A percentile compares a stretch with the other conserved stretches of the same genome.
These are phyloP conservation scores for Barnettozyma sucrosica DNA, from an alignment of 805 yeast genomes.

Conservation along the genomic window DNA sequence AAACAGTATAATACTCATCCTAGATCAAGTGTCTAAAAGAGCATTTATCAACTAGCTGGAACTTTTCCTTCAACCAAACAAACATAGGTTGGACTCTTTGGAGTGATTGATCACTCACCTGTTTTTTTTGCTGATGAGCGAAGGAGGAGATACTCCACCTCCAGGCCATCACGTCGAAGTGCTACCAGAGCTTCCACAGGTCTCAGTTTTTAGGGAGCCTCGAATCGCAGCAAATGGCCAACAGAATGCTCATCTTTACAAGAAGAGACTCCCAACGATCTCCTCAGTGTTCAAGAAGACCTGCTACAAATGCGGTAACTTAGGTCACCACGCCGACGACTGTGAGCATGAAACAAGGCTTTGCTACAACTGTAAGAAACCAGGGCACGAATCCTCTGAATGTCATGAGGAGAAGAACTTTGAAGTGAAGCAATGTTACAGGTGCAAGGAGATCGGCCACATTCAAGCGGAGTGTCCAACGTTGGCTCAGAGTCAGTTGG, in stretches of 20 bases:
- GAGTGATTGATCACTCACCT: neutral
- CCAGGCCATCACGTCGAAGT: neutral
- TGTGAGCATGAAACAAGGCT: conserved; percentile 23
- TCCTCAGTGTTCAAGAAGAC: conserved; percentile 26
- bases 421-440: conserved; percentile 26
- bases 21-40: neutral
- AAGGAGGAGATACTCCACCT: neutral
- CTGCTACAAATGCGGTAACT: conserved; percentile 27
- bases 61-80: too few relatives aligned
- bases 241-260: neutral
- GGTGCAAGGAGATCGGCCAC: conserved; percentile 27
- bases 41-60: neutral
- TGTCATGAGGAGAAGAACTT: conserved; percentile 23
- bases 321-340: conserved; percentile 28
- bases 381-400: conserved; percentile 26
- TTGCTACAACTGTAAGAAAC: conserved; percentile 29
- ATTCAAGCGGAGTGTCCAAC: conserved; percentile 26
- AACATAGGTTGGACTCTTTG: neutral
- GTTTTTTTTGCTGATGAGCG: neutral
- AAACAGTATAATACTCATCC: too few relatives aligned
- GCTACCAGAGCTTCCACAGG: neutral
- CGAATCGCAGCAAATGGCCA: neutral
- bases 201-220: neutral
- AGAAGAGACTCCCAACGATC: conserved; percentile 5
- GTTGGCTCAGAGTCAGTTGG: neutral